Conservation (phyloP, 2,329 filamentous ascomycete species). For the Ophiocordyceps camponoti-leonardi region DNA sequence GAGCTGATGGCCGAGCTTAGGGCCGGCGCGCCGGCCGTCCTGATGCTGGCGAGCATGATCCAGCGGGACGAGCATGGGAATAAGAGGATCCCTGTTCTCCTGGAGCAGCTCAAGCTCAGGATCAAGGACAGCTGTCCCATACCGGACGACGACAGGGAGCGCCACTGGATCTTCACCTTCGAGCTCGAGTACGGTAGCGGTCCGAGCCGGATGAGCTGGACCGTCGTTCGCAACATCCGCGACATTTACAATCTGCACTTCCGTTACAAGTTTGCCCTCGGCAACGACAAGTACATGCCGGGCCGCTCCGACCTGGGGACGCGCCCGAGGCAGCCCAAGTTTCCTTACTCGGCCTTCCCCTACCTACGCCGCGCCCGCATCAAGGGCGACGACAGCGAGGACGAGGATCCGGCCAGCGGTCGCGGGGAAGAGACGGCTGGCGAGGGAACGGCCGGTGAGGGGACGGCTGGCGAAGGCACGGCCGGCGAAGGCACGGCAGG, state of each 20-base stretch:
- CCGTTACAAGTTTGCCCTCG: constrained; percentile 77
- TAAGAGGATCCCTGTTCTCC: constrained; percentile 80
- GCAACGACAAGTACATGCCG: constrained; percentile 68
- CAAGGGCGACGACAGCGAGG: constrained; percentile 63
- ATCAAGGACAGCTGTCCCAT: constrained; percentile 64
- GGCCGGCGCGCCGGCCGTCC: constrained; percentile 78
- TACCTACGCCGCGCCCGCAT: constrained; percentile 71
- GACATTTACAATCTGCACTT: constrained; percentile 89
- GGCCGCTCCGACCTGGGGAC: constrained; percentile 46
- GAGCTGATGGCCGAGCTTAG: constrained; percentile 91
- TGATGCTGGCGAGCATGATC: constrained; percentile 95
- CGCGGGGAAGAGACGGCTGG: constrained; percentile 27
- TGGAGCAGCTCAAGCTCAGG: constrained; percentile 83
- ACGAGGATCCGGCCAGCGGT: constrained; percentile 37
- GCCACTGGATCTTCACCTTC: constrained; percentile 78
- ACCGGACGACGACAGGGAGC: constrained; percentile 42
- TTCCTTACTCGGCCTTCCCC: constrained; percentile 77
- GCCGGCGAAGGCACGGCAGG: constrained; percentile 40
- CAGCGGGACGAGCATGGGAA: constrained; percentile 93
- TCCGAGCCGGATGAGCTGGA: constrained; percentile 92
- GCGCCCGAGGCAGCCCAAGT: constrained; percentile 69
- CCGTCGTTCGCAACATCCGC: constrained; percentile 67
- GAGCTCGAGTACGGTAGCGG: constrained; percentile 94
- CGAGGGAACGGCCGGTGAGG: constrained; percentile 43
- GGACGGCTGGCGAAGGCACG: constrained; percentile 40